Percentiles rank a stretch among this genome's conserved stretches.
Conservation (phyloP, 2,329 filamentous ascomycete species). For the Calonectria ilicicola region DNA sequence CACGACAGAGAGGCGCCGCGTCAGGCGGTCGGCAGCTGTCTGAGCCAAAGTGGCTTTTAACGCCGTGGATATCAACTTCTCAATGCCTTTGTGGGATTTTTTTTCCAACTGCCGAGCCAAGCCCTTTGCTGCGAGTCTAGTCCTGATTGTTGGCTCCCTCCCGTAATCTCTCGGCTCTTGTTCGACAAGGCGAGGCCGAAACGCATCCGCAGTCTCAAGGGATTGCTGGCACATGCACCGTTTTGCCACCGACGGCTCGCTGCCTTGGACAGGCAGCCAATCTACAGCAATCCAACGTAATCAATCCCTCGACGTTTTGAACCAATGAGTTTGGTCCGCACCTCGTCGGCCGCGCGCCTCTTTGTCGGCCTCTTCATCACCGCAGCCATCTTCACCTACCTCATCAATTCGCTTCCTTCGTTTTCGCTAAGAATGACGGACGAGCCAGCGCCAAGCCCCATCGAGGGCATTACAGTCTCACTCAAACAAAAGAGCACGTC, state of each 20-base stretch:
- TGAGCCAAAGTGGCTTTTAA: not conserved
- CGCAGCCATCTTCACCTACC: conserved; percentile 35
- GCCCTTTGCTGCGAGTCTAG: not conserved
- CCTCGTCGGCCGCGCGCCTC: conserved; percentile 32
- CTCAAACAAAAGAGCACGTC: conserved; percentile 48
- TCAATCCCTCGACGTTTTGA: not conserved
- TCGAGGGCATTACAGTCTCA: conserved; percentile 47
- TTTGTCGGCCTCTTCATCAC: conserved; percentile 36
- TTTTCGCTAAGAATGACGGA: conserved; percentile 26
- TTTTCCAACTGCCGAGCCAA: not conserved
- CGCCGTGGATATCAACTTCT: not conserved
- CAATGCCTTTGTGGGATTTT: not conserved
- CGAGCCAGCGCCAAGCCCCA: conserved; percentile 16
- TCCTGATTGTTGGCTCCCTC: conserved; percentile 1
- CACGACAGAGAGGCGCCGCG: not conserved
- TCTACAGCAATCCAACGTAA: not conserved
- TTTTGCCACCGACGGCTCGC: not conserved
- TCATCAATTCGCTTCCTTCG: conserved; percentile 26
- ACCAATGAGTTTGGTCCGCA: conserved; percentile 34
- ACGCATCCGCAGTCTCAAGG: not conserved
- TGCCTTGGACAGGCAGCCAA: conserved; percentile 4
- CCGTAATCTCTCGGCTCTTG: not conserved
- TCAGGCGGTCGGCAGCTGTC: not conserved
- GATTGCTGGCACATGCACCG: not conserved
- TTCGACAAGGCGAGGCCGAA: not conserved